Base-by-base conservation (phyloP, 1,284 basidiomycete genomes). In the Chalciporus sp. region DNA sequence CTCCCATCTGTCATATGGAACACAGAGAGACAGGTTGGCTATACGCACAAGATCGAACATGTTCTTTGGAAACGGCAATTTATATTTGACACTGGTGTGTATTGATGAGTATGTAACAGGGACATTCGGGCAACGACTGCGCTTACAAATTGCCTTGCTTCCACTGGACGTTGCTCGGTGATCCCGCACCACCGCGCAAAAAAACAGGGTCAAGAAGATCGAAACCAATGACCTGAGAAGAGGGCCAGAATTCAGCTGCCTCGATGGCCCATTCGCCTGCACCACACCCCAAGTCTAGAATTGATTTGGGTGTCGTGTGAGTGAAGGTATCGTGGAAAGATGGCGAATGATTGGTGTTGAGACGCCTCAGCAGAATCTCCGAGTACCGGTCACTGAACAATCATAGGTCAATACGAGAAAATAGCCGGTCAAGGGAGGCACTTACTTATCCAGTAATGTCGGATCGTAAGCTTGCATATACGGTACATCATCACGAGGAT, bases 201-300 rank as follows among this genome's bases (percentile, higher is more conserved):
- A 46, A 64, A n/a, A 70, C 73, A 46, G 82, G 67, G 61, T 86
- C 78, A 14, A 88, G 74, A 33, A 90, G 67, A 63, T 90, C 87
- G 37, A 89, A 75, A 1, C 83, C 88, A 16, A 79, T 81, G 49
- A 90, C 76, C 20, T 75, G 74, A 16, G 81, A 71, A 33, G 74
- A 67, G 33, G 74, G 77, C 88, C 88, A 91, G n/a, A 71, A 62
- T 17, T 65, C 72, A 8, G 86, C 80, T 3, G 87, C 83, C 42
- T 83, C 74, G 0, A 81, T 58, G 2, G 82, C 74, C 88, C 88
- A 91, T 41, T 77, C 63, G 1, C 88, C 88, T 49, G 78, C 63
- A 5, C 88, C 88, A 68, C 87, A 90, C 7, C 88, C 88, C 16
- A 91, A 71, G 62, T 90, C 88, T 10, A 91, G 76, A 27, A 86